Percentiles rank a stretch among this genome's conserved stretches.
phyloP scores from a whole-genome alignment of 2,329 filamentous ascomycete species.

The Aspergillus sergii region DNA sequence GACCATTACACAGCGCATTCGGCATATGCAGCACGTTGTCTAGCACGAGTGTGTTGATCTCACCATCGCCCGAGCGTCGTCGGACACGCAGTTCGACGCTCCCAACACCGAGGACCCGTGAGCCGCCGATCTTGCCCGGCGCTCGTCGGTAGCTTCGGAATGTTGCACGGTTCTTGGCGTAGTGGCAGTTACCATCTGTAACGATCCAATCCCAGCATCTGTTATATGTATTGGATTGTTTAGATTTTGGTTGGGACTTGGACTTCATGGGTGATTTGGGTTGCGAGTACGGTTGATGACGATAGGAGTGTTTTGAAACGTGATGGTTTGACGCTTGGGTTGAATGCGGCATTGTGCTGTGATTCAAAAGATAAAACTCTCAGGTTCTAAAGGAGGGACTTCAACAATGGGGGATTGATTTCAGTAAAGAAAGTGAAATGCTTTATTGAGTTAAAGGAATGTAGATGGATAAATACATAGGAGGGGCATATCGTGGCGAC shows the following conservation, averaged over 20 bases:
- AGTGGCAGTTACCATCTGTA: slow-evolving; percentile 21
- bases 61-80: slow-evolving; percentile 14
- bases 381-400: background rate
- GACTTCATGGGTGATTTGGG: background rate
- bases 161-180: slow-evolving; percentile 25
- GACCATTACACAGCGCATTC: slow-evolving; percentile 22
- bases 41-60: slow-evolving; percentile 17
- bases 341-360: background rate
- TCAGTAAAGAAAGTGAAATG: no score
- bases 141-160: slow-evolving; percentile 24
- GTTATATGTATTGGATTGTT: slow-evolving; percentile 4
- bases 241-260: background rate
- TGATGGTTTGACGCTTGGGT: background rate
- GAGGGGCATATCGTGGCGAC: no score
- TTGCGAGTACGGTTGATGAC: background rate
- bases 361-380: background rate
- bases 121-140: slow-evolving; percentile 19
- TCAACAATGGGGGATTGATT: background rate
- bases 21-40: slow-evolving; percentile 25
- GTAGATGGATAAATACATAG: no score
- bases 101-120: slow-evolving; percentile 22
- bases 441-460: no score
- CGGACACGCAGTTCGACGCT: slow-evolving; percentile 20
- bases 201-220: slow-evolving; percentile 27
- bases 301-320: background rate